Evolutionary conservation across 495 filamentous ascomycete species (phyloP).

Genomic region (Copromyces sp.): DNA sequence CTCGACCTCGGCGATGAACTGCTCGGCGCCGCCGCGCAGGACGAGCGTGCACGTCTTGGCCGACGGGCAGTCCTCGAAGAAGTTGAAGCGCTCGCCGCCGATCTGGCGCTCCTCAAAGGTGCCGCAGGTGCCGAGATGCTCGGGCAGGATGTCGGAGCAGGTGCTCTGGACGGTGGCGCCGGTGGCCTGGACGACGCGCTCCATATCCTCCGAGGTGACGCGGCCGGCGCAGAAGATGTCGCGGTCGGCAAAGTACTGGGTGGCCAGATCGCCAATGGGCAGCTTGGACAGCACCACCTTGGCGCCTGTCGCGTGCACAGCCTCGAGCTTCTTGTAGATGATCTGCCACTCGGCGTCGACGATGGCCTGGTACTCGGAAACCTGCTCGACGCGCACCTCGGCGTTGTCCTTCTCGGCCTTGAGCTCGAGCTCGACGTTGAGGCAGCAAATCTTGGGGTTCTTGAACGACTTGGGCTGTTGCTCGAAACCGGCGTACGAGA

Average conservation of each 20-base stretch:
- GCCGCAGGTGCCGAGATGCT: conserved; percentile 87
- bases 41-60: conserved; percentile 96
- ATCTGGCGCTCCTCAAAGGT: conserved; percentile 93
- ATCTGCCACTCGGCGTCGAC: conserved; percentile 99
- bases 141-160: conserved; percentile 84
- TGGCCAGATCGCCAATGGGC: conserved; percentile 94
- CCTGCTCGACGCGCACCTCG: conserved; percentile 94
- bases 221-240: conserved; percentile 98
- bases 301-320: conserved; percentile 81
- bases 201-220: conserved; percentile 86
- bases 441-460: conserved; percentile 87
- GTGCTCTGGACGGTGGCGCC: conserved; percentile 89
- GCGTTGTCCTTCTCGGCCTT: conserved; percentile 99
- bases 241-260: conserved; percentile 95
- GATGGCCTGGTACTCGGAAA: conserved; percentile 98
- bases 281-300: conserved; percentile 96
- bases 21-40: conserved; percentile 90
- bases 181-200: conserved; percentile 90
- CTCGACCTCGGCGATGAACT: conserved; percentile 98
- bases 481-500: conserved; percentile 97
- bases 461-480: conserved; percentile 95
- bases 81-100: conserved; percentile 93
- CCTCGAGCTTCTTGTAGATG: conserved; percentile 98
- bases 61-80: conserved; percentile 89
- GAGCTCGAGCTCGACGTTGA: conserved; percentile 90